A percentile compares a stretch with the other conserved stretches of the same genome.
phyloP scores from a whole-genome alignment of 768 basidiomycete species.

The Rhizopogon vinicolor region DNA sequence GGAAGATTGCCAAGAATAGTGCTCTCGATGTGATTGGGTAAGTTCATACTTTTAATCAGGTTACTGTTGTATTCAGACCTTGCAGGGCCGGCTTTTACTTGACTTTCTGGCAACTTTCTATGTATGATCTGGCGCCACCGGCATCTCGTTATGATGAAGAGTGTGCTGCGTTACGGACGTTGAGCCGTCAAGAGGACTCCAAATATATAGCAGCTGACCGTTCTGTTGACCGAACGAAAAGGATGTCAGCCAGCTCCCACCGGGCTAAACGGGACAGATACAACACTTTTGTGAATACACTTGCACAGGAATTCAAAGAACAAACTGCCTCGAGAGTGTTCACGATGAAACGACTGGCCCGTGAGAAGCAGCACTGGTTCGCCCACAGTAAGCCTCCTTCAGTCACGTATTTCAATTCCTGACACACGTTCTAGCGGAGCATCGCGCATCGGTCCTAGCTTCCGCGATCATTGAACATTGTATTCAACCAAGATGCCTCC shows the following conservation, averaged over 20 bases:
- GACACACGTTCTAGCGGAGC: constrained; percentile 19
- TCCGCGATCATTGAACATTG: constrained; percentile 82
- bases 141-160: constrained; percentile 77
- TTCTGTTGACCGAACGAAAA: constrained; percentile 59
- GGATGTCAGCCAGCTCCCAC: constrained; percentile 53
- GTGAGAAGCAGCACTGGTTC: constrained; percentile 85
- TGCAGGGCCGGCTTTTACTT: constrained; percentile 85
- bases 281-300: constrained; percentile 50
- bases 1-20: constrained; percentile 62
- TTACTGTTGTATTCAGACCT: constrained; percentile 6
- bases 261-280: constrained; percentile 63
- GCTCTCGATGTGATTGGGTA: constrained; percentile 70
- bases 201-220: constrained; percentile 65
- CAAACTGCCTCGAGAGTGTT: constrained; percentile 68
- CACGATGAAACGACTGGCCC: constrained; percentile 70
- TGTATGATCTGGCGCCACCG: constrained; percentile 84
- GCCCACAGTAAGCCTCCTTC: constrained; percentile 42
- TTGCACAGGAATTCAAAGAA: constrained; percentile 70
- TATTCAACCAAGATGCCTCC: constrained; percentile 83
- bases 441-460: constrained; percentile 43
- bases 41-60: constrained; percentile 19
- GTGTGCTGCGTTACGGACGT: constrained; percentile 49
- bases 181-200: constrained; percentile 66
- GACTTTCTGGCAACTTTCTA: constrained; percentile 96
- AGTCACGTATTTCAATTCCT: neutral